phyloP scores from a whole-genome alignment of 805 yeast species.

The Barnettozyma botsteinii region DNA sequence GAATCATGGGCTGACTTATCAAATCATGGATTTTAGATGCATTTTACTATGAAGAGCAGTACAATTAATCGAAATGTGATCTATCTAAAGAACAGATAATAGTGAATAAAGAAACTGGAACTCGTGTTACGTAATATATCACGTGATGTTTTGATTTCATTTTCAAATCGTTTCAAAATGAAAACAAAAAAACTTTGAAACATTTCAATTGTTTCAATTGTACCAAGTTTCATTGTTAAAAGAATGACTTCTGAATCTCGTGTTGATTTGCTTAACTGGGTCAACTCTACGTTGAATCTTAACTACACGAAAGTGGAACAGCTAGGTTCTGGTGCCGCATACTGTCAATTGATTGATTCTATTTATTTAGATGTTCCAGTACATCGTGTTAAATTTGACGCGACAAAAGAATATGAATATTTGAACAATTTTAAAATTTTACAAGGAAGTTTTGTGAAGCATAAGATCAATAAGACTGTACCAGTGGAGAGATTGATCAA shows the following conservation, averaged over 20 bases:
- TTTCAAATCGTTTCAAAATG: no score
- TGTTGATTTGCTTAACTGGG: constrained; percentile 78
- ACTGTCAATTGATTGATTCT: constrained; percentile 86
- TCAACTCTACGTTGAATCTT: constrained; percentile 63
- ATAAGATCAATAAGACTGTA: constrained; percentile 63
- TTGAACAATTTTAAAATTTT: constrained; percentile 78
- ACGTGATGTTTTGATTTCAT: no score
- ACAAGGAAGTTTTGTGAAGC: constrained; percentile 72
- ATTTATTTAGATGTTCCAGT: constrained; percentile 80
- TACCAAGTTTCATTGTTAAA: no score
- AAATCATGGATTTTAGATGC: no score
- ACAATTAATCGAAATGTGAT: no score
- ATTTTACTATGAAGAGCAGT: no score
- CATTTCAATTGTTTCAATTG: no score
- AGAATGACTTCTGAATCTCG: constrained; percentile 30
- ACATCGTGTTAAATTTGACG: constrained; percentile 67
- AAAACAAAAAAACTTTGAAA: no score
- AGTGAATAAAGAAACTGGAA: no score
- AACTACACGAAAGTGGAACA: constrained; percentile 78
- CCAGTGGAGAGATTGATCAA: constrained; percentile 79
- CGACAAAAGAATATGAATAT: constrained; percentile 68
- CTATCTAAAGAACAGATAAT: no score
- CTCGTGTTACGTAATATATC: no score
- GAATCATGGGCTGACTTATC: no score
- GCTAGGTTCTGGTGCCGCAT: constrained; percentile 94